Evolutionary conservation across 2,329 filamentous ascomycete species (phyloP), one percentile per base, ranked within the genome.

Genomic region (Pyricularia sp.): DNA sequence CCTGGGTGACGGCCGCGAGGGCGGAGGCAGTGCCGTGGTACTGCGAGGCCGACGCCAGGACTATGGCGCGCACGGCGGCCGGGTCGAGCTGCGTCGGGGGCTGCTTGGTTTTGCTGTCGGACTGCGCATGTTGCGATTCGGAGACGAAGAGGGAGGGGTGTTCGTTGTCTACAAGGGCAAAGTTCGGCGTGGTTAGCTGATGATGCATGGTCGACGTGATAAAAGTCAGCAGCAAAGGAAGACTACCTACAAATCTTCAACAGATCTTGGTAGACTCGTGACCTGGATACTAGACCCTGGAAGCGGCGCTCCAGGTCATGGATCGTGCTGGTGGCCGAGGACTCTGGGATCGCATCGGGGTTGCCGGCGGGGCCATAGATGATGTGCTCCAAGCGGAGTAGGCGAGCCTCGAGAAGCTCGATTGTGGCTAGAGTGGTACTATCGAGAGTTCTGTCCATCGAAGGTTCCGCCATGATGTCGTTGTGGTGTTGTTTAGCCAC

Each of bases 241-340:
- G 67, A 65, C 7, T 3, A 75, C 85, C 26, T 81, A 88, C 87
- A 87, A 30, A 89, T 86, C 73, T 84, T 85, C 55, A 89, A 79
- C 7, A 89, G 80, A 72, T 89, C 86, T 31, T 81, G 82, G 72
- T 88, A 88, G 68, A 86, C 85, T 66, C 85, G 84, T 42, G 85
- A 78, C 68, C 81, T 80, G 33, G 83, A 83, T 6, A 85, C 72
- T 7, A 88, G 78, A 36, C 77, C 75, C 17, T 80, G 78, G 73
- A 88, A 86, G 30, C 85, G 84, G 67, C 80, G 80, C 72, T 88
- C 85, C 0, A 88, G 80, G 58, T 84, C 80, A 69, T 80, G 80
- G 61, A 88, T 77, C 61, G 80, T 79, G 25, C 79, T 77, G 28
- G 79, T 72, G 0, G 83, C 81, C 0, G 85, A 80, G 20, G 77